A percentile compares a stretch with the other conserved stretches of the same genome.
Evolutionary conservation across 768 basidiomycete species (phyloP).

Genomic region (Leccinum aurantiacum): DNA sequence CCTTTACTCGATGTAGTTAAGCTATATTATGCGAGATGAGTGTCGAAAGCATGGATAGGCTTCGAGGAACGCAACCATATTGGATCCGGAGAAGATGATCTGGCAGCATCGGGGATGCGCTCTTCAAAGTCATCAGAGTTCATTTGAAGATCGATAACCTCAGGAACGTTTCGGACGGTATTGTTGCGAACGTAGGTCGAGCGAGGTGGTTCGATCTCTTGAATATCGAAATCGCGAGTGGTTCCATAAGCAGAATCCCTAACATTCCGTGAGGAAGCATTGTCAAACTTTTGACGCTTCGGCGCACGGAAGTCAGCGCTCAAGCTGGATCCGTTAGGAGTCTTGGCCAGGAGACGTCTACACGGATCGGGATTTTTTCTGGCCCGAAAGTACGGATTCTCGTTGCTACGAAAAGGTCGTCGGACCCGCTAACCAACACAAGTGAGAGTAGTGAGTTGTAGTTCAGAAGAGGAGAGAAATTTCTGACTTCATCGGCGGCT

Average conservation of each 20-base stretch:
- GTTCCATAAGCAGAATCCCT: neutral
- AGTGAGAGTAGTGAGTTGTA: slow-evolving; percentile 7
- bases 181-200: neutral
- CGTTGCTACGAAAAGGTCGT: slow-evolving; percentile 3
- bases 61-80: neutral
- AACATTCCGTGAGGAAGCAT: neutral
- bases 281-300: slow-evolving; percentile 29
- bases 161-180: slow-evolving; percentile 11
- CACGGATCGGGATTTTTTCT: slow-evolving; percentile 3
- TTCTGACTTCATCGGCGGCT: slow-evolving; percentile 16
- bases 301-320: slow-evolving; percentile 3
- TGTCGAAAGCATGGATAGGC: slow-evolving; percentile 24
- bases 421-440: slow-evolving; percentile 9
- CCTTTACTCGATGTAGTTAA: slow-evolving; percentile 17
- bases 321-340: neutral
- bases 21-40: slow-evolving; percentile 11
- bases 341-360: slow-evolving; percentile 16
- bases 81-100: slow-evolving; percentile 28
- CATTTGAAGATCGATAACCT: slow-evolving; percentile 19
- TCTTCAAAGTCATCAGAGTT: slow-evolving; percentile 26
- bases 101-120: slow-evolving; percentile 10
- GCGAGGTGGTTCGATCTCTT: slow-evolving; percentile 12
- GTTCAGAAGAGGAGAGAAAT: neutral
- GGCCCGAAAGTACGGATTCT: slow-evolving; percentile 13
- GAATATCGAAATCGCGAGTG: slow-evolving; percentile 24